Conservation (phyloP, 768 basidiomycete species). For the Lactarius hengduanensis region DNA sequence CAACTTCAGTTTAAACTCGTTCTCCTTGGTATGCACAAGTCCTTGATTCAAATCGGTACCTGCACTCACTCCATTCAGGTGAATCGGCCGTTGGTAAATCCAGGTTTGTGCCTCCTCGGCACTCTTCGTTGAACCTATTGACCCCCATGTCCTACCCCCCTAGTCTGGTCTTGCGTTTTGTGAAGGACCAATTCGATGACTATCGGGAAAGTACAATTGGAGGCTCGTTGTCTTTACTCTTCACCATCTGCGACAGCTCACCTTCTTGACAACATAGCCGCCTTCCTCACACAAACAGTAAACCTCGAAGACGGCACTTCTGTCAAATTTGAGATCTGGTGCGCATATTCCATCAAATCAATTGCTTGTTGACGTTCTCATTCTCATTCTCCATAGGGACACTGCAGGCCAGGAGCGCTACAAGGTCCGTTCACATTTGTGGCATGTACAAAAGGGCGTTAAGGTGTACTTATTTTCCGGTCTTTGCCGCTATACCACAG, state of each 20-base stretch:
- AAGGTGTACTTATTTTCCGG: slow-evolving; percentile 17
- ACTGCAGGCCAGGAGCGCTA: slow-evolving; percentile 96
- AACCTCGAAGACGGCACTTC: slow-evolving; percentile 83
- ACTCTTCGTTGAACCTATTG: slow-evolving; percentile 29
- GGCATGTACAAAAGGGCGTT: slow-evolving; percentile 18
- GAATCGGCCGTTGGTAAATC: slow-evolving; percentile 99
- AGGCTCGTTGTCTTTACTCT: slow-evolving; percentile 44
- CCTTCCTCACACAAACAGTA: slow-evolving; percentile 98
- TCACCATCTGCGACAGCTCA: slow-evolving; percentile 27
- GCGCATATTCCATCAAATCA: slow-evolving; percentile 31
- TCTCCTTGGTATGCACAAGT: slow-evolving; percentile 67
- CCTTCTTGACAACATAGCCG: slow-evolving; percentile 51
- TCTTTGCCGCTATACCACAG: slow-evolving; percentile 29
- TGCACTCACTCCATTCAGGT: slow-evolving; percentile 47
- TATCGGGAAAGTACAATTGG: slow-evolving; percentile 95
- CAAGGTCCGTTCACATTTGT: slow-evolving; percentile 50
- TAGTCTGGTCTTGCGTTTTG: slow-evolving; percentile 92
- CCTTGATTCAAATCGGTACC: neutral
- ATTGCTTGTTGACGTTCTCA: neutral
- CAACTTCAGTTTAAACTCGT: slow-evolving; percentile 97
- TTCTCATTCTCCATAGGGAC: slow-evolving; percentile 55
- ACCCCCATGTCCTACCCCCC: slow-evolving; percentile 33
- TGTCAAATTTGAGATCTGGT: slow-evolving; percentile 99
- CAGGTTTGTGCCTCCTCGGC: slow-evolving; percentile 49
- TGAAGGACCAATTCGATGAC: slow-evolving; percentile 95